Evolutionary conservation across 805 yeast genomes (phyloP), one percentile per base, ranked within the genome.

Genomic region (Pichia occidentalis): DNA sequence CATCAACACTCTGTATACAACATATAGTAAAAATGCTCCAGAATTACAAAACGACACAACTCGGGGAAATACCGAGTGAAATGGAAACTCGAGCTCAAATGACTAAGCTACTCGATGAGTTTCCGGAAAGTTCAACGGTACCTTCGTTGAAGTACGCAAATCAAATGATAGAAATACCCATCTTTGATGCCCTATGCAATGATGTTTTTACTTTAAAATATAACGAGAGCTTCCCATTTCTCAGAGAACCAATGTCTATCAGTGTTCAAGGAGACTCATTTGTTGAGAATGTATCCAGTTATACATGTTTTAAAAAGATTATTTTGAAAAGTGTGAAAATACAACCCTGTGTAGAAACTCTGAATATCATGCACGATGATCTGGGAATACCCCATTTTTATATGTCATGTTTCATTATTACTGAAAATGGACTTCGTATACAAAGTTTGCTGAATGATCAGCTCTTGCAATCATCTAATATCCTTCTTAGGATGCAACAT

Each of bases 171-270:
- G 49, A 43, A 32, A 40, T 45, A 17, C 46, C 49, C 17, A 19
- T 45, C 6, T 25, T 21, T 8, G 37, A 33, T 10, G 21, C 30
- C 1, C 22, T 29, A 18, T n/a, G n/a, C n/a, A n/a, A n/a, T n/a
- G n/a, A n/a, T n/a, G n/a, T n/a, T n/a, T n/a, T n/a, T n/a, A 3
- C 24, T 13, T 17, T 45, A 12, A 5, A 28, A 2, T 23, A 40
- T 19, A 40, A 45, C 28, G 12, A 31, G 10, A 45, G 40, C 10
- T 45, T 45, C 20, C 49, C 49, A 3, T 45, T 34, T 33, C 24
- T 31, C n/a, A 37, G 49, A 22, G 49, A 45, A 34, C 49, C 49
- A 3, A 36, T 40, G 25, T 40, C 40, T 21, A 43, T 45, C n/a
- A 35, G 39, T 17, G 28, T 43, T 2, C 27, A 35, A 7, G 16